Conservation (phyloP, 2,329 filamentous ascomycete species). For the Onygena corvina region DNA sequence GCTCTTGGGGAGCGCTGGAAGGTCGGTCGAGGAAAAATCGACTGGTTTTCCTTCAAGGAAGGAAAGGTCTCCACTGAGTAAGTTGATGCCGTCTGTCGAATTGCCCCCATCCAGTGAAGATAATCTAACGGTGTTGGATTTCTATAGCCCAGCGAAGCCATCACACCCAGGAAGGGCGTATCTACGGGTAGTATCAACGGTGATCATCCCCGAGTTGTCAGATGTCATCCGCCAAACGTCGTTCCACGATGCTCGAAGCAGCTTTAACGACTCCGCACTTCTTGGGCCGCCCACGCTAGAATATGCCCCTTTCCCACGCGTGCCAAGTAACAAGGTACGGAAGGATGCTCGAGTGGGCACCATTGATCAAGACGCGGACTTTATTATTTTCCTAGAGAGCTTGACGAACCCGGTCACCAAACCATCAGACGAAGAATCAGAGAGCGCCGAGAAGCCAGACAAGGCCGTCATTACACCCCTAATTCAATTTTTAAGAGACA, state of each 20-base stretch:
- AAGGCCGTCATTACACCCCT: slow-evolving; percentile 72
- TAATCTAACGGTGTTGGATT: neutral
- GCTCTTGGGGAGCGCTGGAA: slow-evolving; percentile 72
- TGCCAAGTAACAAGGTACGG: slow-evolving; percentile 61
- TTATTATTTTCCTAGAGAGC: slow-evolving; percentile 80
- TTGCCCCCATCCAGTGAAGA: too few relatives aligned
- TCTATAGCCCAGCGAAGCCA: slow-evolving; percentile 62
- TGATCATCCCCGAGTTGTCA: slow-evolving; percentile 54
- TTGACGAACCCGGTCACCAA: slow-evolving; percentile 63
- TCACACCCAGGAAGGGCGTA: slow-evolving; percentile 72
- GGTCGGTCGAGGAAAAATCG: slow-evolving; percentile 64
- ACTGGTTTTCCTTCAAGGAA: slow-evolving; percentile 63
- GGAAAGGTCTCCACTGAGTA: slow-evolving; percentile 79
- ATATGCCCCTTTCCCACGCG: slow-evolving; percentile 70
- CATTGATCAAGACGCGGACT: slow-evolving; percentile 92
- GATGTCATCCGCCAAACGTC: slow-evolving; percentile 55
- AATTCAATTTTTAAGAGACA: slow-evolving; percentile 80
- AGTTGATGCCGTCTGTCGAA: slow-evolving; percentile 22
- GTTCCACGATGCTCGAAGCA: slow-evolving; percentile 75
- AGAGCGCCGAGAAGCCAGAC: slow-evolving; percentile 41
- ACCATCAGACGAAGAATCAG: slow-evolving; percentile 40
- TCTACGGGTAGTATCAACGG: slow-evolving; percentile 62
- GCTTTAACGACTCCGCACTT: slow-evolving; percentile 57
- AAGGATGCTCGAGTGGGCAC: slow-evolving; percentile 80
- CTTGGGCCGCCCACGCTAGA: slow-evolving; percentile 70